Evolutionary conservation across 1,139 yeast species (phyloP).

Genomic region (Komagataea norvegica): DNA sequence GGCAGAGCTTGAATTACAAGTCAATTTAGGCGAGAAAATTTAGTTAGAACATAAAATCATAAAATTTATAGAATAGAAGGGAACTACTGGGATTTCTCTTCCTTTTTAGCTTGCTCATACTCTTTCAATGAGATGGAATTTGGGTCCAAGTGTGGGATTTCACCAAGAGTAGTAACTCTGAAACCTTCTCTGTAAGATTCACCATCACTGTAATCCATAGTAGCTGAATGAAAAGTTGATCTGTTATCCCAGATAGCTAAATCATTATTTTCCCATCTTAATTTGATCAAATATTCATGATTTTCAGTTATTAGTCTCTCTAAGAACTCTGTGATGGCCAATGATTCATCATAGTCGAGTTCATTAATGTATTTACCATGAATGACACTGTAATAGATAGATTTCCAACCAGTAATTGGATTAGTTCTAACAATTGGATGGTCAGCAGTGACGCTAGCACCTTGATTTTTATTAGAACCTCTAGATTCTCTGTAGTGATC

Average conservation of each 20-base stretch:
- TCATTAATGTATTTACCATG: conserved; percentile 31
- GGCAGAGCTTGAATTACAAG: too few relatives aligned
- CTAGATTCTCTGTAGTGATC: conserved; percentile 9
- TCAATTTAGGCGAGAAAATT: too few relatives aligned
- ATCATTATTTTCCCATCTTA: conserved; percentile 13
- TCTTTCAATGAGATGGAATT: conserved; percentile 7
- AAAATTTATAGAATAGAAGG: too few relatives aligned
- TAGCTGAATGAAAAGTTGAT: conserved; percentile 13
- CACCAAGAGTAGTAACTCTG: conserved; percentile 15
- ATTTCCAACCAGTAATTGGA: conserved; percentile 52
- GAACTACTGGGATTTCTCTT: too few relatives aligned
- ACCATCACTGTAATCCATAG: conserved; percentile 20
- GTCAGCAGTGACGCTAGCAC: conserved; percentile 2
- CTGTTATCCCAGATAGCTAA: conserved; percentile 16
- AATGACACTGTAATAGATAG: conserved; percentile 28
- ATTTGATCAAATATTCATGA: conserved; percentile 12
- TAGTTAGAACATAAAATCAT: too few relatives aligned
- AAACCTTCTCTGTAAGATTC: conserved; percentile 16
- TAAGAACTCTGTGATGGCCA: conserved; percentile 7
- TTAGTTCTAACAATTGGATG: conserved; percentile 44
- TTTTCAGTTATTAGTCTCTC: conserved; percentile 11
- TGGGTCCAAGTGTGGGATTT: conserved; percentile 13
- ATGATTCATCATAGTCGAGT: conserved; percentile 14
- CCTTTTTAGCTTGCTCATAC: background rate
- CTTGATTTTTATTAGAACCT: conserved; percentile 5